Base-by-base conservation (phyloP, 768 basidiomycete genomes). In the Agaricus subrufescens region DNA sequence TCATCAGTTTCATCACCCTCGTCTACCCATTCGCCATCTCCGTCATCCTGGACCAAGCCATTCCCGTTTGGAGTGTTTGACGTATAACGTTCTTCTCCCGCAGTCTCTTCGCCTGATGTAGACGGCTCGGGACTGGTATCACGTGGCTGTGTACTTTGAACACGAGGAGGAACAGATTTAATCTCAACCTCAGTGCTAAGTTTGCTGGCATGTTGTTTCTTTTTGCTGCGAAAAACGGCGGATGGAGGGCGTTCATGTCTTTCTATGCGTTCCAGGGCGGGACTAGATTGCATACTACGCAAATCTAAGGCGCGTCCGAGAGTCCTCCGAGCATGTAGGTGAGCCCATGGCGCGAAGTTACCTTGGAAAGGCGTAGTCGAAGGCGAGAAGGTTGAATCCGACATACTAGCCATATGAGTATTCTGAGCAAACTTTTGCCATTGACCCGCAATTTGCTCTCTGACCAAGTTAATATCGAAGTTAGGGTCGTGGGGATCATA, bases 371-470 rank as follows among this genome's bases (percentile, higher is more conserved):
- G 90, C 31, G 89, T 89, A 29, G 83, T 71, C 1, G 87, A 81
- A 4, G 89, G 89, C 0, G 88, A 89, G 61, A 91, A 83, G 0
- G 87, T 89, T 26, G 89, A 88, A 60, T 90, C 89, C 3, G 81
- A 80, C 62, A 84, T 72, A 40, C 75, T 73, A 8, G 77, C 80
- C 34, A 75, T 79, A 37, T 76, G 81, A 15, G 84, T 80, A 62
- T 88, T 90, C 63, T 87, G 79, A 3, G 89, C 87, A 59, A 85
- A 90, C 60, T 88, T 81, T 65, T 88, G 87, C 83, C 85, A 87
- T 67, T 91, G 89, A 38, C 81, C 74, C 1, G 82, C 82, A n/a
- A 89, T 71, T 63, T 89, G 86, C 62, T 87, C 84, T 59, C 84
- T 82, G 57, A 89, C 82, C 2, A 73, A 72, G 59, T 72, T 58